Conservation (phyloP, 106 monocot species). For the Acorus gramineus region DNA sequence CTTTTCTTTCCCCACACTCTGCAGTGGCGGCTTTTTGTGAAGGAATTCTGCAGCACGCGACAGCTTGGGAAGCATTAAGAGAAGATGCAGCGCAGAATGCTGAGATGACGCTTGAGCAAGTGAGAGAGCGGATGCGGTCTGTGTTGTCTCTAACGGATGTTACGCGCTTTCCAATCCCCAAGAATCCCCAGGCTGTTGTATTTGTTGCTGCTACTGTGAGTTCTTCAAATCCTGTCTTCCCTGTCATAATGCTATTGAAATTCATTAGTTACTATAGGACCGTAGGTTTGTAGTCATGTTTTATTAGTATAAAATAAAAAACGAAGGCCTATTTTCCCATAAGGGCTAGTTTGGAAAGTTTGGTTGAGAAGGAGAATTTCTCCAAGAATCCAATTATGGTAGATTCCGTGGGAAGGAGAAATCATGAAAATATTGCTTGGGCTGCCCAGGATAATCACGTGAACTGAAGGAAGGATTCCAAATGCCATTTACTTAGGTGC, state of each 20-base stretch:
- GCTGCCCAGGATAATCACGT: too few relatives aligned
- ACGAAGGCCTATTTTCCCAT: too few relatives aligned
- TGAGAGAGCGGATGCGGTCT: constrained; percentile 63
- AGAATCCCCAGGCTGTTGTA: constrained; percentile 80
- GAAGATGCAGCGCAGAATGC: constrained; percentile 67
- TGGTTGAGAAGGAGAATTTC: too few relatives aligned
- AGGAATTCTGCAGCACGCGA: constrained; percentile 76
- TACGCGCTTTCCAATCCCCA: constrained; percentile 85
- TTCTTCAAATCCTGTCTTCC: not conserved
- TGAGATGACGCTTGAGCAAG: constrained; percentile 82
- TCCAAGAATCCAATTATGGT: too few relatives aligned
- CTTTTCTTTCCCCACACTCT: constrained; percentile 94
- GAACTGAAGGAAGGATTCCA: too few relatives aligned
- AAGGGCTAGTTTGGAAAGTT: too few relatives aligned
- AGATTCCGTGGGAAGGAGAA: too few relatives aligned
- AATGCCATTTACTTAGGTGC: too few relatives aligned
- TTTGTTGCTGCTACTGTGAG: constrained; percentile 93
- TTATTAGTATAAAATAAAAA: too few relatives aligned
- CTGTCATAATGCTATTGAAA: not conserved
- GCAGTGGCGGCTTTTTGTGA: constrained; percentile 97
- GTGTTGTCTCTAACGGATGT: constrained; percentile 88
- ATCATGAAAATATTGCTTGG: too few relatives aligned
- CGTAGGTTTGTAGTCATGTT: not conserved
- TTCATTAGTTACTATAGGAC: not conserved
- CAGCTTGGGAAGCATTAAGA: constrained; percentile 93